phyloP scores from a whole-genome alignment of 345 rosid genomes.

The Jatropha curcas region DNA sequence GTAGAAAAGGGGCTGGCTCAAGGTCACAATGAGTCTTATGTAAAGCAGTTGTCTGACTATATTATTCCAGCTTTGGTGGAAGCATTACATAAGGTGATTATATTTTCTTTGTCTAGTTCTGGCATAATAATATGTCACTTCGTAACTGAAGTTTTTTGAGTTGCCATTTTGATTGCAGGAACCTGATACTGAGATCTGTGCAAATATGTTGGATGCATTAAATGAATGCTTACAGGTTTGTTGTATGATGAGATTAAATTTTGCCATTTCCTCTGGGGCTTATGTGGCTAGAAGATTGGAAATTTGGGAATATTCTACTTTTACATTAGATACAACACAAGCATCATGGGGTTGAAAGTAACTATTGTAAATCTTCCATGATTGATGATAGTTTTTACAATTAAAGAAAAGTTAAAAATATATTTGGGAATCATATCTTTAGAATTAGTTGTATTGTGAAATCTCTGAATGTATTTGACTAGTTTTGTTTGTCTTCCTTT shows the following conservation, averaged over 20 bases:
- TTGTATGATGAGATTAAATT: not conserved
- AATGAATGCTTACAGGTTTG: conserved; percentile 97
- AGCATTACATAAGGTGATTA: conserved; percentile 88
- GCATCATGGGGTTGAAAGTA: not conserved
- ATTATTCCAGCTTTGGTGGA: conserved; percentile 91
- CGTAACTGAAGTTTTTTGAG: conserved; percentile 9
- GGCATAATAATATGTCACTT: not conserved
- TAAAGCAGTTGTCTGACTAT: conserved; percentile 93
- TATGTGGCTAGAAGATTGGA: not conserved
- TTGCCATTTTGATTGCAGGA: conserved; percentile 60
- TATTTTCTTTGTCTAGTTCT: not conserved
- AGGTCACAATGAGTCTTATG: conserved; percentile 84
- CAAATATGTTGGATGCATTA: conserved; percentile 93
- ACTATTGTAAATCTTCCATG: not conserved
- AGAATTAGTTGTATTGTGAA: not conserved
- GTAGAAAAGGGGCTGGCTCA: conserved; percentile 84
- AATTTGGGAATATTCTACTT: not conserved
- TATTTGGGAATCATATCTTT: not conserved
- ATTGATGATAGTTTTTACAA: not conserved
- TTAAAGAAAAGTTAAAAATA: not conserved
- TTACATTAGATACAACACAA: not conserved
- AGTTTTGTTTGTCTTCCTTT: conserved; percentile 29
- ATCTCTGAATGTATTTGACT: not conserved
- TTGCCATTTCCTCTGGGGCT: not conserved
- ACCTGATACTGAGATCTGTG: conserved; percentile 96